Percentiles rank a stretch among this genome's conserved stretches.
phyloP scores from a whole-genome alignment of 768 basidiomycete species.

The Panaeolus cyanescens region DNA sequence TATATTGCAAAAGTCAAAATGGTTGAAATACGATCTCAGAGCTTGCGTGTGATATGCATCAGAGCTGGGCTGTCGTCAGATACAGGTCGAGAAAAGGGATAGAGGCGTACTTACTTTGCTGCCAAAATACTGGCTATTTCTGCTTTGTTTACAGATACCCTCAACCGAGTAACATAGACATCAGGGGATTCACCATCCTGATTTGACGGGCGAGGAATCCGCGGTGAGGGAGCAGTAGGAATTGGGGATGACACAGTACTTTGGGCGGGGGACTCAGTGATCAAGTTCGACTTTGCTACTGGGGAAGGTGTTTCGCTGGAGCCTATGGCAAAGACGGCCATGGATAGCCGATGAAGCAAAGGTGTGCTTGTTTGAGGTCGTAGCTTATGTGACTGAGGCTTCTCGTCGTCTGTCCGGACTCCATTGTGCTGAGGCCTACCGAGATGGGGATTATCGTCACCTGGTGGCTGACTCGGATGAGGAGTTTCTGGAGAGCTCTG shows the following conservation, averaged over 20 bases:
- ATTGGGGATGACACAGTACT: constrained; percentile 19
- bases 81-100: neutral
- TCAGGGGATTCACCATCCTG: constrained; percentile 67
- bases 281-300: constrained; percentile 19
- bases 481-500: neutral
- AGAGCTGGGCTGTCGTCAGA: constrained; percentile 43
- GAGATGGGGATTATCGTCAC: constrained; percentile 4
- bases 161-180: constrained; percentile 66
- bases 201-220: constrained; percentile 48
- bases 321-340: constrained; percentile 56
- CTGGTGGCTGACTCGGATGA: constrained; percentile 8
- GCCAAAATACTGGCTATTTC: constrained; percentile 84
- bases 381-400: constrained; percentile 20
- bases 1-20: constrained; percentile 77
- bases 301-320: constrained; percentile 30
- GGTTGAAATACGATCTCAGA: constrained; percentile 68
- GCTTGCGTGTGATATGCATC: constrained; percentile 72
- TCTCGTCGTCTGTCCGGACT: constrained; percentile 6
- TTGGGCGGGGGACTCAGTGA: constrained; percentile 15
- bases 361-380: constrained; percentile 69
- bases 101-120: constrained; percentile 57
- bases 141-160: constrained; percentile 65
- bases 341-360: constrained; percentile 67
- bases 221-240: constrained; percentile 41
- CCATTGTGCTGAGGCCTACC: constrained; percentile 9